Evolutionary conservation across 78 protist species (phyloP), one percentile per base, ranked within the genome.

Genomic region (Polysphondylium violaceum): DNA sequence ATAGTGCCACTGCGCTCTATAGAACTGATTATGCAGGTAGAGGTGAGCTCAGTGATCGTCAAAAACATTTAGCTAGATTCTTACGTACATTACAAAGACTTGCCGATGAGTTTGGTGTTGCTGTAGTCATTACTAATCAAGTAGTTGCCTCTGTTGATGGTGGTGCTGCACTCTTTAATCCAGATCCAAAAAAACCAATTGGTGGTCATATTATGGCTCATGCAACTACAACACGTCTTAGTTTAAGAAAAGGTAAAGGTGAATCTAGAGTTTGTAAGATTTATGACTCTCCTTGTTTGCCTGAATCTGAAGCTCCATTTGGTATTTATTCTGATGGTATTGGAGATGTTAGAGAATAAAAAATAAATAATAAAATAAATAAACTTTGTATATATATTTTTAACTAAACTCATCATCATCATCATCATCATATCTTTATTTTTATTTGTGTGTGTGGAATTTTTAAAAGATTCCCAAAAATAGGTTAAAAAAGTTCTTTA

Each of bases 141-240:
- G 99, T 99, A 12, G 99, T 99, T 14, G 99, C 99, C 3, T 75
- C 43, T 17, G 91, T 83, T 40, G 91, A 83, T 56, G 88, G 88
- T 36, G 78, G 59, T 19, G 91, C 74, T 58, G 72, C 60, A 21
- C 11, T 88, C 33, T 73, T 74, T 36, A 76, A 88, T 75, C 81
- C 94, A 5, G 94, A 93, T 44, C 92, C 95, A 41, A 89, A 67
- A 51, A 74, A 83, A 93, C 99, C 99, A 47, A 98, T 99, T 74
- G 99, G 99, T 55, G 99, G 99, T 61, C 95, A 99, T 93, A 98
- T 99, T 95, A 97, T 99, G 88, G 99, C 99, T 1, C 99, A 99
- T 76, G 99, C 99, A 0, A 97, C 99, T 0, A 99, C 99, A 14
- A 98, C 99, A 2, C 83, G 99, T 9, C 86, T 98, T 36, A 96